Conservation (phyloP, 768 basidiomycete genomes). For the Multifurca ochricompacta region DNA sequence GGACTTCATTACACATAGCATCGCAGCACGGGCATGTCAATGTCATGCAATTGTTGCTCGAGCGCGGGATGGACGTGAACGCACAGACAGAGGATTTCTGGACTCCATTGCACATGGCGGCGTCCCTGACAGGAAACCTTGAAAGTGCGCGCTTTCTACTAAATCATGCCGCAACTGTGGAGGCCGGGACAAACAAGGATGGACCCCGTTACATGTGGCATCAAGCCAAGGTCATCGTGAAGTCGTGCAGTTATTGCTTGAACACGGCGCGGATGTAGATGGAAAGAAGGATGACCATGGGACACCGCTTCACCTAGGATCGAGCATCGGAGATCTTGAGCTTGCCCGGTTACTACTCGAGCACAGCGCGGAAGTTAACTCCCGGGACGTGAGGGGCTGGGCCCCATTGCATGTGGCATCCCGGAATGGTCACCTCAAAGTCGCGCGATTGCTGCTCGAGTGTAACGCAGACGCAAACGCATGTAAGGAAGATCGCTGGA, state of each 20-base stretch:
- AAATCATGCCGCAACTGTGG: too few relatives aligned
- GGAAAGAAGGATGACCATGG: neutral
- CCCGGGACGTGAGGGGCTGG: neutral
- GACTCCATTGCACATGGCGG: too few relatives aligned
- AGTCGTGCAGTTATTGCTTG: neutral
- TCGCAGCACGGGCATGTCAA: too few relatives aligned
- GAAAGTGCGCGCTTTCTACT: too few relatives aligned
- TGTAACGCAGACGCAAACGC: neutral
- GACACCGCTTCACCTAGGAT: neutral
- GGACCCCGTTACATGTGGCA: neutral
- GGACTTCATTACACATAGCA: too few relatives aligned
- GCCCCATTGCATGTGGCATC: neutral
- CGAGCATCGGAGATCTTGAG: neutral
- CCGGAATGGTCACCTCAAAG: neutral
- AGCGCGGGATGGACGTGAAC: too few relatives aligned
- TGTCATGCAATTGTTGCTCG: too few relatives aligned
- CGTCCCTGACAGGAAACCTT: too few relatives aligned
- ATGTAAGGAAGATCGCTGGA: neutral
- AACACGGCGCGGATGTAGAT: neutral
- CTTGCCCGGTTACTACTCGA: neutral
- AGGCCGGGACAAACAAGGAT: too few relatives aligned
- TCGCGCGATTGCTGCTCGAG: neutral
- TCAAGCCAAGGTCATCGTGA: neutral
- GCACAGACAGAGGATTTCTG: too few relatives aligned
- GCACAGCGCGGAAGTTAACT: neutral